Evolutionary conservation across 805 yeast genomes (phyloP).

Genomic region (Nakazawaea anatomiae): DNA sequence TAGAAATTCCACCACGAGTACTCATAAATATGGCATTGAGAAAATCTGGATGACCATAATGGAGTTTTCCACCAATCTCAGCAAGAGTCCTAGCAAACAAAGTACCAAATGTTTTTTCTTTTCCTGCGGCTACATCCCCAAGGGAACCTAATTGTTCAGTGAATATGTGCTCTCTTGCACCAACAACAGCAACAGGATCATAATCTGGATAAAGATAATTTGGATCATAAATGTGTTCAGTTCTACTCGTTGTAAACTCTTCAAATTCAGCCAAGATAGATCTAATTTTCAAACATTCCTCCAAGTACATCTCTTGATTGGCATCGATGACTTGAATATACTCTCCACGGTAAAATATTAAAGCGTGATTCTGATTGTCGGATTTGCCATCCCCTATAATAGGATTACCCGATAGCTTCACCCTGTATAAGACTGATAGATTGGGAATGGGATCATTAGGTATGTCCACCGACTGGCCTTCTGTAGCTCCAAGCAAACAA

Average conservation of each 20-base stretch:
- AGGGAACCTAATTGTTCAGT: conserved; percentile 88
- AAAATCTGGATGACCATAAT: conserved; percentile 96
- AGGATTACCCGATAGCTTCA: conserved; percentile 89
- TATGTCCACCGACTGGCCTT: conserved; percentile 32
- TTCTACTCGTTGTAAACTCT: conserved; percentile 51
- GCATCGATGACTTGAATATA: conserved; percentile 94
- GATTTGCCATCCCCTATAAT: conserved; percentile 95
- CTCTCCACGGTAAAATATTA: conserved; percentile 88
- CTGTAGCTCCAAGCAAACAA: conserved; percentile 52
- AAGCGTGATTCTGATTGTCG: conserved; percentile 87
- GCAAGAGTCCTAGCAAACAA: conserved; percentile 90
- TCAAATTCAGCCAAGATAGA: conserved; percentile 89
- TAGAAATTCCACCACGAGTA: conserved; percentile 92
- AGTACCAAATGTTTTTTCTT: conserved; percentile 96
- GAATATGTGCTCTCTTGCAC: conserved; percentile 93
- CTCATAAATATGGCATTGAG: conserved; percentile 87
- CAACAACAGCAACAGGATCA: conserved; percentile 81
- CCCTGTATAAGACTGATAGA: conserved; percentile 34
- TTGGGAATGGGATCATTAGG: conserved; percentile 51
- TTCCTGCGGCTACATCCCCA: conserved; percentile 96
- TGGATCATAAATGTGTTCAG: conserved; percentile 46
- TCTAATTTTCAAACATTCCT: conserved; percentile 88
- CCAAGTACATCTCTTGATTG: conserved; percentile 91
- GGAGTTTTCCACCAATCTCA: conserved; percentile 90
- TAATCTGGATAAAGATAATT: conserved; percentile 38